Base-by-base conservation (phyloP, 2,329 filamentous ascomycete genomes). In the Neofusicoccum cordaticola region DNA sequence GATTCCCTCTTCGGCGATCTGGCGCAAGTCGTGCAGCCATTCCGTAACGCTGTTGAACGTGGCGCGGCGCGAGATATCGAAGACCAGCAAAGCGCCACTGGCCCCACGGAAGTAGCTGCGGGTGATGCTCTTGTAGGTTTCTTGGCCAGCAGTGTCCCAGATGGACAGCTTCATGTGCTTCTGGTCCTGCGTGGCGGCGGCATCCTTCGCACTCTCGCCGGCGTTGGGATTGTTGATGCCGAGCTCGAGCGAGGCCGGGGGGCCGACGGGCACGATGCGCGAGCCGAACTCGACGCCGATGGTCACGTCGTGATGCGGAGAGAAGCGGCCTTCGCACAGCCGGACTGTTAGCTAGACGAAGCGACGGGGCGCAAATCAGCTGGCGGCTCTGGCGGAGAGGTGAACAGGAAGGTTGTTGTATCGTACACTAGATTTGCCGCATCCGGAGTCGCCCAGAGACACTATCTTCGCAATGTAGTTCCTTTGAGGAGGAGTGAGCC, bases 401-500 rank as follows among this genome's bases (percentile, higher is more conserved):
- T 41, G 4, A 35, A 51, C 48, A 31, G 47, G 48, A 57, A 57
- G 39, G 15, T 50, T 35, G 35, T 31, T 13, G n/a, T 34, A 35
- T 75, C 82, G 69, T 79, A 87, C 85, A 76, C 85, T 87, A 65
- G 92, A 96, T 84, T 99, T 99, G 74, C 95, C 95, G 75, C 92
- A 96, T 76, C 93, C 95, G 51, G 91, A 95, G 82, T 98, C 95
- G 78, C 95, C 95, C 74, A 99, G 93, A 82, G 92, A 96, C 75
- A 98, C 94, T 72, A 99, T 91, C 81, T 99, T 99, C 78, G 94
- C 93, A 76, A 98, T 99, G 83, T 96, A 98, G 82, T 98, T 93
- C 94, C 94, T 60, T 47, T 45, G 56, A 98, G 42, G 42, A 52
- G 19, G 5, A 12, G 56, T 60, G 15, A 60, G 56, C 41, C 79